phyloP scores from a whole-genome alignment of 169 alveolate species.

The Eimeria sp. region DNA sequence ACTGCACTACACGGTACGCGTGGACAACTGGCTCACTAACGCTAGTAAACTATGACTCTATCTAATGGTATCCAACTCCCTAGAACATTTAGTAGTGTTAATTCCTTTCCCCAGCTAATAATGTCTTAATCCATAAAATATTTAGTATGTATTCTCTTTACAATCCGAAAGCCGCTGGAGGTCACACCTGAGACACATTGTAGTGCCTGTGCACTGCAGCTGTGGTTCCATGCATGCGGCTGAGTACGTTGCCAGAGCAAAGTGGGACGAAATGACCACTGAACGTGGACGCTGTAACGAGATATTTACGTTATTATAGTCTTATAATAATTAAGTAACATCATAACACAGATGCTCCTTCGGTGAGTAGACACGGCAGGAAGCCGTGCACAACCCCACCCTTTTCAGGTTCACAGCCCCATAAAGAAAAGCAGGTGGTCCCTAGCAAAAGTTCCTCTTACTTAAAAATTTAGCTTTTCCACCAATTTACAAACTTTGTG shows the following conservation, averaged over 20 bases:
- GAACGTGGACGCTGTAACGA: neutral
- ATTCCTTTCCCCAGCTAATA: too few relatives aligned
- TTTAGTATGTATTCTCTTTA: too few relatives aligned
- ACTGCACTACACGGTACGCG: too few relatives aligned
- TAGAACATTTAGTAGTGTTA: too few relatives aligned
- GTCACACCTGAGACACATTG: too few relatives aligned
- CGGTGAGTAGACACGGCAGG: neutral
- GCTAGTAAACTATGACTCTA: too few relatives aligned
- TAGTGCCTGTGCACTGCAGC: too few relatives aligned
- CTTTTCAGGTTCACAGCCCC: slow-evolving; percentile 1
- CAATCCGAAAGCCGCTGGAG: too few relatives aligned
- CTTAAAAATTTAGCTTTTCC: neutral
- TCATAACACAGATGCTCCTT: neutral
- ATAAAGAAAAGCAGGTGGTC: neutral
- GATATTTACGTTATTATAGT: neutral
- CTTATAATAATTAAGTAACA: neutral
- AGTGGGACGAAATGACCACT: neutral
- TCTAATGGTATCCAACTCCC: too few relatives aligned
- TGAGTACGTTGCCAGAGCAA: neutral
- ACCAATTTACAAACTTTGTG: neutral
- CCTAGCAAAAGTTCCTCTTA: neutral
- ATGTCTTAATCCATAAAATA: too few relatives aligned
- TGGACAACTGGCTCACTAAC: too few relatives aligned
- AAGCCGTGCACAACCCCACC: slow-evolving; percentile 53
- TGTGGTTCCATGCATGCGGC: too few relatives aligned